Evolutionary conservation across 345 rosid species (phyloP), one percentile per base, ranked within the genome.

Genomic region (Ailanthus altissimus): DNA sequence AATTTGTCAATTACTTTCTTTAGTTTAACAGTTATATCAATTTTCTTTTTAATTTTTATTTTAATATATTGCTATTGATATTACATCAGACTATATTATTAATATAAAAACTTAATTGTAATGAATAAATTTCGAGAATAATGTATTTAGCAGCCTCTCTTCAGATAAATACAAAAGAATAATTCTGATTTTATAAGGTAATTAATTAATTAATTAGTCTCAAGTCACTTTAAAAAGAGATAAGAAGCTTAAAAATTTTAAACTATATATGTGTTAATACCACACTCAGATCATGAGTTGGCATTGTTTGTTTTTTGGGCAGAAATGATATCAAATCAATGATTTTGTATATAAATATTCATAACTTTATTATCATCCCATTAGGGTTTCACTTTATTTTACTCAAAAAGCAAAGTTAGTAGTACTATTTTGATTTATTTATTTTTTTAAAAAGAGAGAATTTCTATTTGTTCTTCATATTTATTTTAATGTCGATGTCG

Each of bases 401-500:
- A 40, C 61, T 12, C 3, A 60, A 67, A 54, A 54, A 57, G 21
- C 26, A 42, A 6, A 26, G 28, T 0, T 46, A 28, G 13, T 15
- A 68, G 14, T 15, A 32, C 40, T 20, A 64, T 67, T 67, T 67
- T 6, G 45, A 32, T 32, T 32, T n/a, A n/a, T n/a, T 32, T 23
- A 50, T 7, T 20, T 32, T 16, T 60, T 60, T 50, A 21, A 25
- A 45, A 53, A 13, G n/a, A 54, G 6, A 36, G 28, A 12, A 8
- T n/a, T 57, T 42, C 36, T 38, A 56, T 72, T 72, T 42, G 64
- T 14, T 72, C 13, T 13, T 21, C 28, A 14, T 73, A 2, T 5
- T 74, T 75, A 62, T 36, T 64, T 49, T 21, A 80, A 59, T 66
- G 9, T 36, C 8, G 78, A 62, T 38, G 66, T 64, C 5, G 63